Conservation (phyloP, 2,329 filamentous ascomycete genomes). For the Xylariales sp. region DNA sequence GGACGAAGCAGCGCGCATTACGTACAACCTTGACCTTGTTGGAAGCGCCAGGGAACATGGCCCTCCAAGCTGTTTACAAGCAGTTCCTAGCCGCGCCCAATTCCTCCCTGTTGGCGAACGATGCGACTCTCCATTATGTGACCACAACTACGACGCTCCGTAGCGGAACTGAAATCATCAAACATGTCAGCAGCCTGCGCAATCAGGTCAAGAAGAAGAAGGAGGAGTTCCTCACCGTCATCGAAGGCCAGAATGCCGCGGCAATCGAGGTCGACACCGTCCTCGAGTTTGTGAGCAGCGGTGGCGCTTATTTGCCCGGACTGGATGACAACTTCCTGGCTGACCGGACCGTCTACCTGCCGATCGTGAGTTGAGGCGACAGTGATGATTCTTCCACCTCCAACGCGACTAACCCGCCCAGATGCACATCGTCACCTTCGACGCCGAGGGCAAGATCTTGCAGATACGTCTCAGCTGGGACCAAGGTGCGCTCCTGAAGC, state of each 20-base stretch:
- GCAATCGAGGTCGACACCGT: constrained; percentile 77
- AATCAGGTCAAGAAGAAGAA: constrained; percentile 79
- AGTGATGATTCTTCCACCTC: neutral
- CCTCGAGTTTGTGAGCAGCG: constrained; percentile 74
- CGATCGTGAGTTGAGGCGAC: constrained; percentile 62
- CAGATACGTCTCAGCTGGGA: constrained; percentile 94
- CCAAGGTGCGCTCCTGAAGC: constrained; percentile 86
- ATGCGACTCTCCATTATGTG: constrained; percentile 79
- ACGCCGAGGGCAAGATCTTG: constrained; percentile 69
- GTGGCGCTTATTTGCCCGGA: constrained; percentile 80
- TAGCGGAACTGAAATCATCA: constrained; percentile 71
- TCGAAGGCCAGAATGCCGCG: constrained; percentile 67
- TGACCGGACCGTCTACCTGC: constrained; percentile 72
- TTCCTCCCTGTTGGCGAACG: constrained; percentile 56
- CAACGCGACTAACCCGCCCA: constrained; percentile 29
- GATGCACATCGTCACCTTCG: constrained; percentile 86
- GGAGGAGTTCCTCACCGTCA: constrained; percentile 67
- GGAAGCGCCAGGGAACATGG: too few species aligned
- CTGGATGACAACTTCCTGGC: constrained; percentile 93
- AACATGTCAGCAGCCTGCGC: constrained; percentile 68
- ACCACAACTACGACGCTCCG: constrained; percentile 75
- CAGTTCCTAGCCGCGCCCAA: constrained; percentile 66
- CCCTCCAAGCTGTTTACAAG: constrained; percentile 57
- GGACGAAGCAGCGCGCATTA: too few species aligned
- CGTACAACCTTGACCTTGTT: too few species aligned